phyloP scores from a whole-genome alignment of 768 basidiomycete species.

The Hirschioporus abietinus region DNA sequence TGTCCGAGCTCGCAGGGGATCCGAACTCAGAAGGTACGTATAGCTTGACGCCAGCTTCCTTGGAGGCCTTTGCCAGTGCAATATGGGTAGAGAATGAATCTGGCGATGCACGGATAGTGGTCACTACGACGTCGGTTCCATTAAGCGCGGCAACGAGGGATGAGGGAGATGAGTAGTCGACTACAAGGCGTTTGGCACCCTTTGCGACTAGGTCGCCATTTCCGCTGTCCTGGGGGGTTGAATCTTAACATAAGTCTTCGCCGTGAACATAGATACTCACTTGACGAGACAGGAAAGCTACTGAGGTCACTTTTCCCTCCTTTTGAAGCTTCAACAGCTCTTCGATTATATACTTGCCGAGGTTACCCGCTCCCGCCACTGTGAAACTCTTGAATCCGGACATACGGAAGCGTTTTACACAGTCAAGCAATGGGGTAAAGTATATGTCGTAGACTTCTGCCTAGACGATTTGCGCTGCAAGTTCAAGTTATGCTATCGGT shows the following conservation, averaged over 20 bases:
- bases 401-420: neutral
- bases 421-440: neutral
- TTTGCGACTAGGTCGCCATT: neutral
- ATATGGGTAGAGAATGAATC: too few species aligned
- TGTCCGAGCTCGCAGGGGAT: too few species aligned
- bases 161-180: conserved; percentile 2
- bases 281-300: conserved; percentile 14
- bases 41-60: neutral
- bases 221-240: too few species aligned
- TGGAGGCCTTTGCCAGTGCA: neutral
- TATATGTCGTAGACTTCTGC: too few species aligned
- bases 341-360: conserved; percentile 15
- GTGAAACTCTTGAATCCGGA: conserved; percentile 10
- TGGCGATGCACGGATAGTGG: neutral
- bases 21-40: conserved; percentile 7
- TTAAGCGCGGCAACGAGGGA: conserved; percentile 1
- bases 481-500: too few species aligned
- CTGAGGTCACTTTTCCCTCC: conserved; percentile 8
- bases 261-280: conserved; percentile 2
- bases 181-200: conserved; percentile 4
- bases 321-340: conserved; percentile 16
- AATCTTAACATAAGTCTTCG: too few species aligned
- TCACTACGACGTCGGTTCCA: conserved; percentile 4
- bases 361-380: conserved; percentile 13
- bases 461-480: too few species aligned